Base-by-base conservation (phyloP, 1,284 basidiomycete genomes). In the Rhodofomes roseus region DNA sequence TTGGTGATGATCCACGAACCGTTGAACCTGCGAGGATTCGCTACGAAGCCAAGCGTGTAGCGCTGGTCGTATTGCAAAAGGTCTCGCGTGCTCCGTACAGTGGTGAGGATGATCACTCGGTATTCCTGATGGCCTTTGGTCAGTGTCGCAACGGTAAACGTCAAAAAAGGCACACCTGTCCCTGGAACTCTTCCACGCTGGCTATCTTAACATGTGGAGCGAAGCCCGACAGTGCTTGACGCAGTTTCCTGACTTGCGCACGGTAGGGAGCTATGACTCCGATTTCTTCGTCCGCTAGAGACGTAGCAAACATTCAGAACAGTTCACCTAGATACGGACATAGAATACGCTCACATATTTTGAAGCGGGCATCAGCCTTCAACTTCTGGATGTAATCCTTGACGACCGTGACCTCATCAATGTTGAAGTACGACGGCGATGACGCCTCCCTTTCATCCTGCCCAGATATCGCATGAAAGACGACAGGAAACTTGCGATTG, bases 131-230 rank as follows among this genome's bases (percentile, higher is more conserved):
- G 1, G 40, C 22, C 0, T 50, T 36, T 23, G 23, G 40, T 61
- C 31, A 54, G 54, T 18, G 4, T 16, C 22, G 8, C 18, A 20
- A 27, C 14, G 18, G n/a, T 39, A 18, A 36, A 9, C 31, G 31
- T 25, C 40, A 27, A 20, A 25, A 34, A 18, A 18, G 64, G 77
- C 27, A 27, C 11, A 84, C 83, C 71, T 85, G 82, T 27, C 85
- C 84, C 69, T 86, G 85, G 69, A 84, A 86, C 59, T 85, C 83
- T 63, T 86, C 85, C 0, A 85, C 84, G 29, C 80, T 81, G 7
- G 82, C 84, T 40, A 86, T 80, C 63, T 80, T 83, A 31, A 84
- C 74, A 2, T 69, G 75, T 25, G 73, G 71, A 6, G 66, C 60
- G 0, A 76, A 41, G 2, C 68, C 65, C 12, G 59, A 62, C 18